phyloP scores from a whole-genome alignment of 176 grass and related monocot genomes.

The Aegilops speltoides region DNA sequence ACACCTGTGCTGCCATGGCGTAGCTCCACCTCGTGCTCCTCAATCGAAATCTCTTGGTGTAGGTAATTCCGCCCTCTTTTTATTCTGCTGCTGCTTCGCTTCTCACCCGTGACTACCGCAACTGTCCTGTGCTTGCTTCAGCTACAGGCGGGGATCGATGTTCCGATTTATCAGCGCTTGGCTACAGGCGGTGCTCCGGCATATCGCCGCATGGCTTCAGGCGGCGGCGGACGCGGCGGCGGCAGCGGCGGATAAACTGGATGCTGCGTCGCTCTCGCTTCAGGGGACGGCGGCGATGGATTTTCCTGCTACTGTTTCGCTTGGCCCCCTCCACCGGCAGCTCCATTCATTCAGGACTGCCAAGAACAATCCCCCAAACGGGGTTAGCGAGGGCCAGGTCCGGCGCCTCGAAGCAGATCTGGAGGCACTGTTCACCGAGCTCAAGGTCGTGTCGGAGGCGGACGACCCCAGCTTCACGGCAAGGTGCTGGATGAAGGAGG shows the following conservation, averaged over 20 bases:
- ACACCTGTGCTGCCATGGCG: not conserved
- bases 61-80: not conserved
- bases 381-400: no score
- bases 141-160: not conserved
- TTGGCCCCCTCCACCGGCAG: no score
- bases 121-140: not conserved
- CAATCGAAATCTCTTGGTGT: not conserved
- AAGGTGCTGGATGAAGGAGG: no score
- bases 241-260: not conserved
- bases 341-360: no score
- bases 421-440: no score
- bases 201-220: not conserved
- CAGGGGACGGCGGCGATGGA: not conserved
- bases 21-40: not conserved
- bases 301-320: no score
- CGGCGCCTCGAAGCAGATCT: no score
- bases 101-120: not conserved
- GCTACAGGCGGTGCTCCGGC: not conserved
- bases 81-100: not conserved
- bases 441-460: no score
- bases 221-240: not conserved
- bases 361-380: rapidly evolving
- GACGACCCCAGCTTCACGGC: no score
- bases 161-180: not conserved
- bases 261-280: no score